These are phyloP conservation scores for Tricholoma sp. DNA, from an alignment of 768 basidiomycete species.

Conservation along the genomic window DNA sequence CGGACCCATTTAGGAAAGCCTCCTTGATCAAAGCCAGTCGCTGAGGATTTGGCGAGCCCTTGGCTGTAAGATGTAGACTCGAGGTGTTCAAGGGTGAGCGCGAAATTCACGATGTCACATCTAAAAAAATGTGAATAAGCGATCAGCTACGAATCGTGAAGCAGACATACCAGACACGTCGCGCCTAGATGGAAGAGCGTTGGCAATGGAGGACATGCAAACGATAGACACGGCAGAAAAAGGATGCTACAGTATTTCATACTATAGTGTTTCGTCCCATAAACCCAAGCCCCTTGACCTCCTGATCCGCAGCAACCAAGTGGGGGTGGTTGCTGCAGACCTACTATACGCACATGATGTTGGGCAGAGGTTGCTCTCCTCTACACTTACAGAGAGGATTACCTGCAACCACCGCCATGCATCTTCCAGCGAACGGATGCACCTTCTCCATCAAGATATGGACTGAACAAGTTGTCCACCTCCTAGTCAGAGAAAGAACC, in stretches of 20 bases:
- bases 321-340: no score
- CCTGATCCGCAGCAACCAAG: no score
- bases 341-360: no score
- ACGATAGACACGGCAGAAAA: conserved; percentile 4
- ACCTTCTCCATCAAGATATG: no score
- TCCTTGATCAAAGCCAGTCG: conserved; percentile 34
- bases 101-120: conserved; percentile 34
- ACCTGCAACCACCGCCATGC: no score
- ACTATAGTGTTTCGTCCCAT: no score
- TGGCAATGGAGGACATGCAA: conserved; percentile 1
- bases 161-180: not conserved
- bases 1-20: conserved; percentile 44
- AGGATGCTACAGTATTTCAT: conserved; percentile 11
- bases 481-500: no score
- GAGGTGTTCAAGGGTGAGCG: conserved; percentile 42
- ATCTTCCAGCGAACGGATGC: no score
- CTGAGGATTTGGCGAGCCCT: conserved; percentile 35
- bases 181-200: conserved; percentile 1
- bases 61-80: conserved; percentile 38
- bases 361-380: no score
- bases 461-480: no score
- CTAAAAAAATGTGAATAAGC: conserved; percentile 5
- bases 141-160: not conserved
- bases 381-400: no score
- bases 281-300: no score